Evolutionary conservation across 768 basidiomycete species (phyloP).

Genomic region (Boletellus ananiceps): DNA sequence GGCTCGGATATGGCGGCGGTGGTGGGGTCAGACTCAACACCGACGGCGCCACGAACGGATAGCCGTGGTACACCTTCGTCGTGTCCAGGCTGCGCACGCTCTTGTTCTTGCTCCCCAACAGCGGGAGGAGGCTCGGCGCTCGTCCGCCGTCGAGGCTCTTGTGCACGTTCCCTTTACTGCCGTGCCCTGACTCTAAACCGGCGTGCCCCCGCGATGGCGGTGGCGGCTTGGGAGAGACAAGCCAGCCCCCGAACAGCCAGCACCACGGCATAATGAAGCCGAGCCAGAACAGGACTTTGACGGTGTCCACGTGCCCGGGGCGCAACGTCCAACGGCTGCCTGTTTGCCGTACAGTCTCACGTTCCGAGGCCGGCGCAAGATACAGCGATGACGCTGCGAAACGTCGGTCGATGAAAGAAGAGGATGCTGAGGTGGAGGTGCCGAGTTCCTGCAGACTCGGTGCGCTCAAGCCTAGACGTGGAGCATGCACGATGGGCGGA

Average conservation of each 20-base stretch:
- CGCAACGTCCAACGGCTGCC: slow-evolving; percentile 11
- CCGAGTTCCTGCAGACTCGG: slow-evolving; percentile 28
- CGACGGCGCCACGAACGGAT: slow-evolving; percentile 58
- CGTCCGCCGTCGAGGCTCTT: slow-evolving; percentile 38
- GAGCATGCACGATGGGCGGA: slow-evolving; percentile 3
- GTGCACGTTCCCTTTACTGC: slow-evolving; percentile 11
- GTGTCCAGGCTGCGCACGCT: slow-evolving; percentile 41
- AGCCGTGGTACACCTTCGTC: slow-evolving; percentile 45
- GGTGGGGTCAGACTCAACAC: slow-evolving; percentile 30
- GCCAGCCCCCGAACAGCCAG: slow-evolving; percentile 78
- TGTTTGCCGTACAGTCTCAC: slow-evolving; percentile 25
- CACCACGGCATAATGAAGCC: slow-evolving; percentile 71
- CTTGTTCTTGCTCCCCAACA: slow-evolving; percentile 37
- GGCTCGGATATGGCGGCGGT: slow-evolving; percentile 18
- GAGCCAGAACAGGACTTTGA: slow-evolving; percentile 66
- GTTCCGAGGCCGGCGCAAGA: slow-evolving; percentile 32
- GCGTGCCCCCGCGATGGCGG: slow-evolving; percentile 12
- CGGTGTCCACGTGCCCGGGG: slow-evolving; percentile 26
- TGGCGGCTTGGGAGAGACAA: slow-evolving; percentile 30
- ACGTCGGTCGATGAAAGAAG: slow-evolving; percentile 50
- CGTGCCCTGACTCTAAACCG: neutral
- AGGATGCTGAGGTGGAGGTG: slow-evolving; percentile 34
- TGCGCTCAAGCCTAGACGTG: slow-evolving; percentile 12
- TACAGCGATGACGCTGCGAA: slow-evolving; percentile 44
- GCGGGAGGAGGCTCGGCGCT: slow-evolving; percentile 28